Evolutionary conservation across 768 basidiomycete species (phyloP).

Genomic region (Cyathus striatus): DNA sequence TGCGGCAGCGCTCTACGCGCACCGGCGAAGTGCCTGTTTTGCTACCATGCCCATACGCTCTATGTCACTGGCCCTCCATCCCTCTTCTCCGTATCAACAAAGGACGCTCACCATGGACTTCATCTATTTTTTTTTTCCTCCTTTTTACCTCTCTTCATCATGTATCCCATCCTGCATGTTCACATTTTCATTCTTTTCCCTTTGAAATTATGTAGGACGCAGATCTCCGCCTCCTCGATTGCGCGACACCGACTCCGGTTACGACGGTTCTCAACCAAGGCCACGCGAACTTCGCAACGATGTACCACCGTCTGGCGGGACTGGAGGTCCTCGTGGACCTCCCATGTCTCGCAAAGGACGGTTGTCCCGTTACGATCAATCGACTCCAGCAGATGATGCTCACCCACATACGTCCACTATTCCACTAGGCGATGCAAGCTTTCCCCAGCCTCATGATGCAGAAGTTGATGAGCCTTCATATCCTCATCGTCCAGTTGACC

Average conservation of each 20-base stretch:
- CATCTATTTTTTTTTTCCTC: slow-evolving; percentile 25
- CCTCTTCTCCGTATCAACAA: slow-evolving; percentile 26
- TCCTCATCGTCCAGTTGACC: no score
- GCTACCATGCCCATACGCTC: slow-evolving; percentile 13
- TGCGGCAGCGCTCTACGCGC: slow-evolving; percentile 12
- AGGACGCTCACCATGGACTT: slow-evolving; percentile 39
- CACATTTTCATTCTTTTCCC: slow-evolving; percentile 25
- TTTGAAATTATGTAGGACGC: slow-evolving; percentile 40
- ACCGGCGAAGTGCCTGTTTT: slow-evolving; percentile 19
- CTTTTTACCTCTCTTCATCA: slow-evolving; percentile 25
- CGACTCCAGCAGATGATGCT: no score
- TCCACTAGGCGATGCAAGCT: no score
- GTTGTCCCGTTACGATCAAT: no score
- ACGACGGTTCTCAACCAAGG: no score
- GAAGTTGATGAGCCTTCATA: no score
- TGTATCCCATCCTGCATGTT: slow-evolving; percentile 22
- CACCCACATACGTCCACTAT: no score
- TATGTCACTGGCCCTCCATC: slow-evolving; percentile 17
- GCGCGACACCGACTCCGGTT: slow-evolving; percentile 7
- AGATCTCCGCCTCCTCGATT: slow-evolving; percentile 33
- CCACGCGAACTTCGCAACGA: no score
- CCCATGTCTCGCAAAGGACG: no score
- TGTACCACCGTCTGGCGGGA: no score
- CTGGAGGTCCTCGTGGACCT: no score
- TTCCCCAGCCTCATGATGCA: no score